Evolutionary conservation across 768 basidiomycete species (phyloP), one percentile per base, ranked within the genome.

Genomic region (Suillus occidentalis): DNA sequence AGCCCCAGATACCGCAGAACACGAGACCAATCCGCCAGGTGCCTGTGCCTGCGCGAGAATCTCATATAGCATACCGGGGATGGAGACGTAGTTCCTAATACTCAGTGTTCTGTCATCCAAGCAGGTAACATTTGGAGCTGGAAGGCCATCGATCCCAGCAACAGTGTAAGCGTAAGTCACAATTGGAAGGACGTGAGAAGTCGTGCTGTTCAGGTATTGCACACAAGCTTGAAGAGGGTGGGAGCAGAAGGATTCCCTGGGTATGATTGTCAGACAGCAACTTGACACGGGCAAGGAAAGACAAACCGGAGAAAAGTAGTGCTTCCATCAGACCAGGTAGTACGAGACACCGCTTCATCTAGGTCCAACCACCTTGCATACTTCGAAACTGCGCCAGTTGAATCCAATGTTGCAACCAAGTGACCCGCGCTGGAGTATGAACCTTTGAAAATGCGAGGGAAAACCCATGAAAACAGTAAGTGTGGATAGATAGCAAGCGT

Each of bases 291-390:
- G 47, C 12, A 20, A 0, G 43, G 62, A 61, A 60, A 16, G 18
- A 64, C 72, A 56, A 70, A 88, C 89, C 90, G 82, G 61, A 77
- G 73, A 55, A 85, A 85, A 16, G 77, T 75, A 8, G 71, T 72
- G 28, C 79, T 79, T 34, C 73, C 78, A 70, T 89, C 85, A 1
- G 82, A 82, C 90, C 91, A 92, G 2, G 78, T 77, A 0, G 89
- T 86, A 37, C 82, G 80, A 9, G 84, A 80, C 40, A 89, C 74
- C 2, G 81, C 89, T 65, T 84, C 75, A 65, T 92, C 89, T 37
- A 92, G 76, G 66, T 92, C 89, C 39, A 92, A 79, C 85, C 87
- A 91, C 31, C 91, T 83, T 31, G 73, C 79, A 69, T 88, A 91
- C 66, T 84, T 77, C 2, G 73, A 69, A 13, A 72, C 67, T 6